Evolutionary conservation across 2,329 filamentous ascomycete genomes (phyloP), one percentile per base, ranked within the genome.

Genomic region (Botryosphaeria agaves): DNA sequence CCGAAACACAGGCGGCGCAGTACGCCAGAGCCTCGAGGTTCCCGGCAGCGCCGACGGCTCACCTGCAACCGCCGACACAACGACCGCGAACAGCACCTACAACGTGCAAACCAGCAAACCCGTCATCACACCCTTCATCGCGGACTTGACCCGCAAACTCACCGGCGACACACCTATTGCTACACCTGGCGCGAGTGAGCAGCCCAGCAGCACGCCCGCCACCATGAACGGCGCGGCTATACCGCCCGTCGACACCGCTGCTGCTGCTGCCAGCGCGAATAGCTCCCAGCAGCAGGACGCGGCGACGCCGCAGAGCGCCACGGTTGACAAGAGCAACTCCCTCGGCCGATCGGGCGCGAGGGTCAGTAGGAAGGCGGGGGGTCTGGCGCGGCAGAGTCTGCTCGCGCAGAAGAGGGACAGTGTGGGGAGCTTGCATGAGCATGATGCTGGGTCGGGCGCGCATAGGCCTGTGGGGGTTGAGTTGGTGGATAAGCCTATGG

Each of bases 401-500:
- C 43, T 43, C 23, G 39, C 40, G 6, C 47, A 46, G 16, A 32
- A 29, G 18, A 30, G 50, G 20, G 53, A 55, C 37, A 55, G 53
- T 16, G 48, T 45, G 12, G 48, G 52, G 16, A 56, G 53, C 26
- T 38, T 55, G 41, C 50, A 38, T 29, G 55, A 28, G 49, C 43
- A n/a, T 12, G 52, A 51, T 24, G 50, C 48, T 34, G 53, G 58
- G 38, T 49, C 50, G 35, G 52, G 56, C 37, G 54, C 52, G 29
- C 34, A 40, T 34, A 49, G 49, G 32, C 42, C 45, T 27, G 51
- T 57, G 30, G 70, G 74, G 5, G 76, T 83, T 25, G 75, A 72
- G 40, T 59, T 84, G 44, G 71, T 72, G 44, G 78, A 84, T 49
- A 74, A 69, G 53, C 73, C 77, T n/a, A 81, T 83, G 74, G 75